Conservation (phyloP, 2,329 filamentous ascomycete genomes). For the Pseudovirgaria hyperparasitica region DNA sequence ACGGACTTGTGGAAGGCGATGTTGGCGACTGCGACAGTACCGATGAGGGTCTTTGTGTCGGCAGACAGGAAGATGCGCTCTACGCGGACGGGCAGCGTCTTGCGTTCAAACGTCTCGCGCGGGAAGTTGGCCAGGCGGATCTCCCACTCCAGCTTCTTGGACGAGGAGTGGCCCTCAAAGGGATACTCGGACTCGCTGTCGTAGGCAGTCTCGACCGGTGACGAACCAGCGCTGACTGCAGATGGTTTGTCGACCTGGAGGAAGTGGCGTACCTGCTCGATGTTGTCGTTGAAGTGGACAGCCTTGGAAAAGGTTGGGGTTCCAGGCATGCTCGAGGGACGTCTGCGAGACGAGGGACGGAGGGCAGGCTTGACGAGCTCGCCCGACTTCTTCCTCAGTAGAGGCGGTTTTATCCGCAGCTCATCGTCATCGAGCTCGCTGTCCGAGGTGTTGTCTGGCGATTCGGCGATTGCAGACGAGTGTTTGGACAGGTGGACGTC, state of each 20-base stretch:
- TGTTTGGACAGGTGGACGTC: slow-evolving; percentile 40
- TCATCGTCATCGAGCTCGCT: slow-evolving; percentile 46
- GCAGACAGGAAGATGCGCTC: slow-evolving; percentile 78
- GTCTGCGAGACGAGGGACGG: slow-evolving; percentile 61
- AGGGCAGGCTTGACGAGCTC: slow-evolving; percentile 90
- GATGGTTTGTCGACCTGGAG: slow-evolving; percentile 85
- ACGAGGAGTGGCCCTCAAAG: slow-evolving; percentile 43
- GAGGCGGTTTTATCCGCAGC: slow-evolving; percentile 59
- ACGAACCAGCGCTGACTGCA: slow-evolving; percentile 91
- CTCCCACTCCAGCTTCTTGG: slow-evolving; percentile 62
- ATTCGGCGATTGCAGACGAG: no score
- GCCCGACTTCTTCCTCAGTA: slow-evolving; percentile 96
- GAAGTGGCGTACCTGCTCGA: slow-evolving; percentile 94
- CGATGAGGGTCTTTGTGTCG: slow-evolving; percentile 78
- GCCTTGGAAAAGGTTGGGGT: slow-evolving; percentile 93
- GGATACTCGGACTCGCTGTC: slow-evolving; percentile 85
- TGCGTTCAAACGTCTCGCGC: slow-evolving; percentile 47
- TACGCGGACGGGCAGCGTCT: slow-evolving; percentile 57
- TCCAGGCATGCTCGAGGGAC: slow-evolving; percentile 93
- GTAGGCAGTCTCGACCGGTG: slow-evolving; percentile 77
- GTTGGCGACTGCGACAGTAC: slow-evolving; percentile 75
- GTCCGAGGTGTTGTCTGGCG: slow-evolving; percentile 34
- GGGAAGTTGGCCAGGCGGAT: slow-evolving; percentile 79
- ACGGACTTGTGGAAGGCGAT: slow-evolving; percentile 81
- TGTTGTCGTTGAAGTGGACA: slow-evolving; percentile 95